phyloP scores from a whole-genome alignment of 441 rosid species.

The Daphne laureola region DNA sequence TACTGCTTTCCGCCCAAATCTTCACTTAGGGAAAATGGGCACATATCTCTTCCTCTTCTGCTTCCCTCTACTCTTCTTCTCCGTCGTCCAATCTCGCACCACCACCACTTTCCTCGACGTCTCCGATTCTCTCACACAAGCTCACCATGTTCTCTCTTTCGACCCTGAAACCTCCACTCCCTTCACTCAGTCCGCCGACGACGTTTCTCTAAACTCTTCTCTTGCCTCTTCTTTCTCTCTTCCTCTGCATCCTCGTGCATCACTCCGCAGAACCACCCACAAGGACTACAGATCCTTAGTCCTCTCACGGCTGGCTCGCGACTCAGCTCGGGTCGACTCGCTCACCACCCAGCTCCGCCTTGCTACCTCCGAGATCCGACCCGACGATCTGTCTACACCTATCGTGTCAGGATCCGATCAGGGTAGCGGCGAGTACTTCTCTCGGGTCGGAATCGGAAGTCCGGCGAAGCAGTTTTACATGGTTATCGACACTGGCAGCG shows the following conservation, averaged over 20 bases:
- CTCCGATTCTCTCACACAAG: conserved; percentile 39
- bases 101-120: conserved; percentile 38
- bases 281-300: conserved; percentile 42
- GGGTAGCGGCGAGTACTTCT: conserved; percentile 72
- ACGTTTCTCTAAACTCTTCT: conserved; percentile 25
- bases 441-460: conserved; percentile 44
- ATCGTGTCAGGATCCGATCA: conserved; percentile 43
- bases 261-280: conserved; percentile 34
- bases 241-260: conserved; percentile 53
- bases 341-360: conserved; percentile 33
- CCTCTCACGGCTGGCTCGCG: conserved; percentile 61
- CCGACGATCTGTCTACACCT: conserved; percentile 52
- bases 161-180: conserved; percentile 22
- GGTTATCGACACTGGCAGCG: conserved; percentile 69
- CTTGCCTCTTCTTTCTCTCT: conserved; percentile 34
- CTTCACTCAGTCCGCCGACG: conserved; percentile 8
- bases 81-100: conserved; percentile 27
- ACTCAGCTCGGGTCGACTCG: conserved; percentile 49
- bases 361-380: conserved; percentile 28
- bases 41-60: conserved; percentile 18
- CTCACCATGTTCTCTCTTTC: conserved; percentile 41
- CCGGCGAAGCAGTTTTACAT: conserved; percentile 46
- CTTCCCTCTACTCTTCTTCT: conserved; percentile 11
- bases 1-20: conserved; percentile 6
- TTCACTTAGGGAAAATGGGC: conserved; percentile 7